Conservation (phyloP, 106 monocot genomes). For the Amphibolis antarctica region DNA sequence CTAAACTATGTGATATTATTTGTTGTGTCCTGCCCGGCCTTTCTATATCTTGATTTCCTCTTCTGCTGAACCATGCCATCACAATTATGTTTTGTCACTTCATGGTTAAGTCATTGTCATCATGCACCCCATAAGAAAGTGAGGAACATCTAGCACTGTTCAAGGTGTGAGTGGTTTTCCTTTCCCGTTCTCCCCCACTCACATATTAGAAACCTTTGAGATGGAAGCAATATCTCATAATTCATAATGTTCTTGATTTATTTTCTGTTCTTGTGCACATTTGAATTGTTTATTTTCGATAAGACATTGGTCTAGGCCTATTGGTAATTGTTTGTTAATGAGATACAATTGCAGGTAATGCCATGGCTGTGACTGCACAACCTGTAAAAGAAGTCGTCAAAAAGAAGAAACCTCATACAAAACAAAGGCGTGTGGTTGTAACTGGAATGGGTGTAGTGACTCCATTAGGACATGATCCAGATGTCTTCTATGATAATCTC, state of each 20-base stretch:
- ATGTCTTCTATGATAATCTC: slow-evolving; percentile 41
- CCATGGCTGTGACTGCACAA: slow-evolving; percentile 15
- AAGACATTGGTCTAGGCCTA: not conserved
- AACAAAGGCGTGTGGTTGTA: slow-evolving; percentile 77
- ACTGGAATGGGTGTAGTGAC: slow-evolving; percentile 95
- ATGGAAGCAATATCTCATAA: too few relatives aligned
- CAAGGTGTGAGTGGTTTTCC: too few relatives aligned
- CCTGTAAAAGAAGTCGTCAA: slow-evolving; percentile 41
- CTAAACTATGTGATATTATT: too few relatives aligned
- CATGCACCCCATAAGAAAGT: too few relatives aligned
- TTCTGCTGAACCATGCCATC: too few relatives aligned
- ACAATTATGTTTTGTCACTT: too few relatives aligned
- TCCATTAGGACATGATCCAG: slow-evolving; percentile 81
- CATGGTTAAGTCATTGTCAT: too few relatives aligned
- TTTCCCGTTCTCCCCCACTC: too few relatives aligned
- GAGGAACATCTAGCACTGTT: too few relatives aligned
- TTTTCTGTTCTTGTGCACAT: not conserved
- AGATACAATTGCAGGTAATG: slow-evolving; percentile 4
- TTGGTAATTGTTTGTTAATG: not conserved
- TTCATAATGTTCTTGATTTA: not conserved
- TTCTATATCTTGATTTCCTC: too few relatives aligned
- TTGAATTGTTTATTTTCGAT: not conserved
- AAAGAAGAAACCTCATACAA: slow-evolving; percentile 36
- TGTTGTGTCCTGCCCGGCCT: not conserved
- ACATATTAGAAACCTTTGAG: too few relatives aligned